These are phyloP conservation scores for Lactuca sativa DNA, from an alignment of 129 eudicot species.

Conservation along the genomic window DNA sequence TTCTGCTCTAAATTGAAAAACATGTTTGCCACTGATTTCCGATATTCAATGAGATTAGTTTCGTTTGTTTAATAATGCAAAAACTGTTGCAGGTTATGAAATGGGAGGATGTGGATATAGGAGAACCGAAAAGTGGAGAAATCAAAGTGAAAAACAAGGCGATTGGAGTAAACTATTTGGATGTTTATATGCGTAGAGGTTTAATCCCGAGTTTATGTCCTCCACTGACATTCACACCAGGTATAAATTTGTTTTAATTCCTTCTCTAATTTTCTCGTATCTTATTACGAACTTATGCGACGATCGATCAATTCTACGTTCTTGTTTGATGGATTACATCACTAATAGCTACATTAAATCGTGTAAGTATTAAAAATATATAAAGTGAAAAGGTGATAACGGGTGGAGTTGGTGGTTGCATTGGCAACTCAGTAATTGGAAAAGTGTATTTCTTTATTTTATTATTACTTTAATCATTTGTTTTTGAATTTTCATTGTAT, in stretches of 20 bases:
- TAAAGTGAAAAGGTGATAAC: no score
- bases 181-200: constrained; percentile 57
- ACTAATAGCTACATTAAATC: no score
- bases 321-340: no score
- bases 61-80: neutral
- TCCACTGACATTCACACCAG: constrained; percentile 52
- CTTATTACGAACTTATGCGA: neutral
- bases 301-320: no score
- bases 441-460: no score
- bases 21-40: no score
- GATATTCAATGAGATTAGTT: neutral
- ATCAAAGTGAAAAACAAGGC: constrained; percentile 57
- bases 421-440: no score
- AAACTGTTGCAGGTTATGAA: constrained; percentile 15
- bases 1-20: no score
- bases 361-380: no score
- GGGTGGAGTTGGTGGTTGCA: no score
- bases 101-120: constrained; percentile 48
- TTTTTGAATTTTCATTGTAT: no score
- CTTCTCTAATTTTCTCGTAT: neutral
- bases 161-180: constrained; percentile 60
- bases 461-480: no score
- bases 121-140: constrained; percentile 63
- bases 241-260: constrained; percentile 14
- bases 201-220: constrained; percentile 10